Conservation (phyloP, 192 early-diverging fungal genomes). For the Backusella westeae region DNA sequence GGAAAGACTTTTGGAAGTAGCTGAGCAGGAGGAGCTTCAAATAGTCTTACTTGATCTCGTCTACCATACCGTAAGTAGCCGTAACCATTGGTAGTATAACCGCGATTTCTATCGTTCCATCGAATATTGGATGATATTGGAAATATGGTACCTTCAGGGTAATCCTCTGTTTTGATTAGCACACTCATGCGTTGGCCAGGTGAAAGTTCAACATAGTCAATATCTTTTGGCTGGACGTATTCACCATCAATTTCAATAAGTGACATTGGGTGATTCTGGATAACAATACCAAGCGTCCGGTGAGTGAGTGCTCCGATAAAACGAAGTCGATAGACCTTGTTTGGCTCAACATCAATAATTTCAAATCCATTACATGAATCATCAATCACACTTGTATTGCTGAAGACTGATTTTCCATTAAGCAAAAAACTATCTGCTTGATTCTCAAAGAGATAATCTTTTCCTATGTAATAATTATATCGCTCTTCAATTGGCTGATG, state of each 20-base stretch:
- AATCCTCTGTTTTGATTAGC: conserved; percentile 31
- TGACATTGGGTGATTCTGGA: conserved; percentile 42
- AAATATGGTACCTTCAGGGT: background rate
- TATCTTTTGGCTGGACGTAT: conserved; percentile 35
- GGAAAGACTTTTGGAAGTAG: background rate
- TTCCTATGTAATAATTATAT: background rate
- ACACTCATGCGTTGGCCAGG: conserved; percentile 47
- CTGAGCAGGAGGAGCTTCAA: background rate
- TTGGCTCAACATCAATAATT: conserved; percentile 19
- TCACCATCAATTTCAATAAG: conserved; percentile 52
- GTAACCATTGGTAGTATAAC: background rate
- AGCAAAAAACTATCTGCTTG: conserved; percentile 11
- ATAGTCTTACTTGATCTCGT: background rate
- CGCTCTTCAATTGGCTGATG: conserved; percentile 21
- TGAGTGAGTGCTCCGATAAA: conserved; percentile 40
- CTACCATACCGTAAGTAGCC: background rate
- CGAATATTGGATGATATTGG: background rate
- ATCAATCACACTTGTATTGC: background rate
- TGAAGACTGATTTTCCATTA: conserved; percentile 11
- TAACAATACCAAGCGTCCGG: conserved; percentile 36
- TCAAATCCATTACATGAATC: conserved; percentile 10
- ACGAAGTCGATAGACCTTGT: conserved; percentile 33
- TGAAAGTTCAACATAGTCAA: conserved; percentile 36
- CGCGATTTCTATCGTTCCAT: background rate
- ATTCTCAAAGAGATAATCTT: background rate